These are phyloP conservation scores for Fusarium sp. DNA, from an alignment of 2,329 filamentous ascomycete species.

Conservation along the genomic window DNA sequence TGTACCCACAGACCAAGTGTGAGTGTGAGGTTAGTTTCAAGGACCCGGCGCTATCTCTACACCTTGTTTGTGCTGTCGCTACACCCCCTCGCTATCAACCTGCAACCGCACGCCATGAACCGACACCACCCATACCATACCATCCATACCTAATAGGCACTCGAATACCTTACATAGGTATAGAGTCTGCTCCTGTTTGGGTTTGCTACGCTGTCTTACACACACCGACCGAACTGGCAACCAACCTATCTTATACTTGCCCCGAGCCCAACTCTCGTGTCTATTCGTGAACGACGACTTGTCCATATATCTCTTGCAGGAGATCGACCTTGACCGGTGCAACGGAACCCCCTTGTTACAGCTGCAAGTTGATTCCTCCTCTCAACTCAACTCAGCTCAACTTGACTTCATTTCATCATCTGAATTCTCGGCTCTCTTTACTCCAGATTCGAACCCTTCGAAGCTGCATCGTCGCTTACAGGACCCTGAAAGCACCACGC, in stretches of 20 bases:
- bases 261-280: constrained; percentile 18
- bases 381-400: constrained; percentile 12
- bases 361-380: constrained; percentile 19
- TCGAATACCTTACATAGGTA: constrained; percentile 23
- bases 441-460: constrained; percentile 1
- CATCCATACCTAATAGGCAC: constrained; percentile 6
- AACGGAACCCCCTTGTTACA: constrained; percentile 35
- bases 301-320: constrained; percentile 35
- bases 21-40: constrained; percentile 28
- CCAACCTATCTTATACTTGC: constrained; percentile 32
- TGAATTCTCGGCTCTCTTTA: constrained; percentile 19
- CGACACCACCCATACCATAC: constrained; percentile 36
- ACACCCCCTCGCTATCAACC: constrained; percentile 39
- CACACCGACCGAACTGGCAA: constrained; percentile 40
- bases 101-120: constrained; percentile 44
- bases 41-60: constrained; percentile 36
- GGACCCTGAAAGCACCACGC: constrained; percentile 35
- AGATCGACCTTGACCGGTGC: constrained; percentile 44
- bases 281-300: constrained; percentile 27
- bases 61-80: constrained; percentile 23
- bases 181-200: constrained; percentile 23
- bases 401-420: constrained; percentile 12
- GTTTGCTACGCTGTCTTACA: constrained; percentile 23
- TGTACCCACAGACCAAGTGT: constrained; percentile 9
- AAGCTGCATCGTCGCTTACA: constrained; percentile 8